phyloP scores from a whole-genome alignment of 202 grass and related monocot genomes.

The Digitaria exilis region DNA sequence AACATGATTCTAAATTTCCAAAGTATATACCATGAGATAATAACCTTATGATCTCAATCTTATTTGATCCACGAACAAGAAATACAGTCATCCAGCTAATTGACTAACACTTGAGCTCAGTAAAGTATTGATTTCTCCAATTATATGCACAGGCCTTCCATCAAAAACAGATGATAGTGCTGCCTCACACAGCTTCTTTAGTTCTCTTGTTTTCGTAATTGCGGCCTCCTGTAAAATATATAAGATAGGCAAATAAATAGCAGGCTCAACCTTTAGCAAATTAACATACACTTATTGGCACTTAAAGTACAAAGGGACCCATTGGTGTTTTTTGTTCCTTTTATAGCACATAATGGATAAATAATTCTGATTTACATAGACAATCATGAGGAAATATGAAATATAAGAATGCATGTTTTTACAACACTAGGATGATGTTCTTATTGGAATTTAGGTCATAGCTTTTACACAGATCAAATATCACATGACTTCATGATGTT shows the following conservation, averaged over 20 bases:
- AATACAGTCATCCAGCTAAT: constrained; percentile 46
- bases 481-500: neutral
- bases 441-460: neutral
- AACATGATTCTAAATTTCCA: constrained; percentile 12
- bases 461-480: constrained; percentile 9
- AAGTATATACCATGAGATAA: constrained; percentile 35
- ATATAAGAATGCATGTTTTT: neutral
- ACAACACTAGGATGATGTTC: neutral
- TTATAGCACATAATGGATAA: neutral
- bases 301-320: constrained; percentile 23
- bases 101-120: constrained; percentile 64
- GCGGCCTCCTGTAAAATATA: constrained; percentile 62
- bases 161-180: constrained; percentile 83
- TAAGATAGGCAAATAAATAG: neutral
- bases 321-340: neutral
- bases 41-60: constrained; percentile 16
- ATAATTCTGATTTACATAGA: neutral
- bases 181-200: constrained; percentile 84
- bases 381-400: neutral
- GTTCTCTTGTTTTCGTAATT: constrained; percentile 78
- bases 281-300: constrained; percentile 10
- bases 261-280: neutral
- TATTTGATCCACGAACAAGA: constrained; percentile 17
- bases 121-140: constrained; percentile 86
- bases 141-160: constrained; percentile 85